phyloP scores from a whole-genome alignment of 345 rosid species.

The Aurinia saxatilis region DNA sequence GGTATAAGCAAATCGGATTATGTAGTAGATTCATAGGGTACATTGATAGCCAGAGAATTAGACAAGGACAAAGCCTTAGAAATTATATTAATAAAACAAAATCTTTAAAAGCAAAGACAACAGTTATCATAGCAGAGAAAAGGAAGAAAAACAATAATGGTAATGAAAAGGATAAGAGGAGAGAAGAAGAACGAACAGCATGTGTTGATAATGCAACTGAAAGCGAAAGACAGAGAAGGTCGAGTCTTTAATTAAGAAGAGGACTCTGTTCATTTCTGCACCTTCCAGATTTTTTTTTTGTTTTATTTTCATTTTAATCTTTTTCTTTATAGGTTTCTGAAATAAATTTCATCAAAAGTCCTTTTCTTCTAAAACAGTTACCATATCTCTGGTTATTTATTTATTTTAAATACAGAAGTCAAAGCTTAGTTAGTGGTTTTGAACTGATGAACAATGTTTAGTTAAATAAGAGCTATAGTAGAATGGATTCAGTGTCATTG shows the following conservation, averaged over 20 bases:
- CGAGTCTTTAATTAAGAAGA: conserved; percentile 9
- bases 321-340: neutral
- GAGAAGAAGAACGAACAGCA: conserved; percentile 18
- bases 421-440: no score
- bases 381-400: neutral
- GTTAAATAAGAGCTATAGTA: no score
- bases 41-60: neutral
- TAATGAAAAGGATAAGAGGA: conserved; percentile 34
- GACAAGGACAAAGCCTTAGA: conserved; percentile 23
- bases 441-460: no score
- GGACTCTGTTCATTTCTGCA: conserved; percentile 3
- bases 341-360: neutral
- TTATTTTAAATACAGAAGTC: no score
- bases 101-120: conserved; percentile 29
- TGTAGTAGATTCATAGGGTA: conserved; percentile 11
- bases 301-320: neutral
- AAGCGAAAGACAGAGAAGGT: conserved; percentile 50
- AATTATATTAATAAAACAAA: conserved; percentile 6
- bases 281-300: conserved; percentile 1
- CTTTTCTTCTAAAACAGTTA: neutral
- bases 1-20: neutral
- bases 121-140: conserved; percentile 37
- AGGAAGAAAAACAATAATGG: conserved; percentile 21
- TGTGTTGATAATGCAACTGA: conserved; percentile 27
- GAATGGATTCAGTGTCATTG: no score